Evolutionary conservation across 495 filamentous ascomycete species (phyloP), one percentile per base, ranked within the genome.

Genomic region (Pseudomonodictys pantanalensis): DNA sequence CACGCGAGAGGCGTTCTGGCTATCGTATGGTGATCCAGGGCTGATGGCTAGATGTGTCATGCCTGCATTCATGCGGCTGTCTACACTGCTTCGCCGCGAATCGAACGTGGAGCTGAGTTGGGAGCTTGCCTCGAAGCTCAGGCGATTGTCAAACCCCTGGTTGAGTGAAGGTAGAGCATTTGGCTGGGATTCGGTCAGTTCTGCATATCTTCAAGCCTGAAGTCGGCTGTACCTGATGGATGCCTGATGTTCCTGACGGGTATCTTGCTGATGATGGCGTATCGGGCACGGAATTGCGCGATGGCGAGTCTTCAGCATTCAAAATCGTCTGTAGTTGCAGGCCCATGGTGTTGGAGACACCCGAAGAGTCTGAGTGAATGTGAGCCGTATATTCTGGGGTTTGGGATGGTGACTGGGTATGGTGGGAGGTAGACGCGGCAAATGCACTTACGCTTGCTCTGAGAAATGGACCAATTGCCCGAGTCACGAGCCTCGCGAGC

Each of bases 61-160:
- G 18, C 58, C 64, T 23, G 59, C 59, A 52, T 73, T 70, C 67
- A 75, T 70, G 28, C 74, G 70, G 44, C 73, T 75, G 58, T 76
- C 74, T 25, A 76, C 70, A 56, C 73, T 75, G 62, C 74, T 75
- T 2, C 74, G 73, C 8, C 74, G 60, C 2, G 74, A 76, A 49
- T 74, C 74, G 12, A 71, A 62, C 7, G 60, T 58, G 18, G 66
- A 59, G 11, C 58, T 52, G 12, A 71, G 58, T 7, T 62, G 60
- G 18, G 66, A 59, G 11, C 58, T 48, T 15, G 68, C 64, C 17
- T 71, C 72, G 20, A 69, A 57, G 60, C 57, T 69, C 63, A 49
- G 39, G 29, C 67, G 66, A 38, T 70, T 60, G 49, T 74, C 68
- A 38, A 72, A 71, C 26, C 68, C 65, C 50, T 73, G 69, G 29